Evolutionary conservation across 2,329 filamentous ascomycete species (phyloP), one percentile per base, ranked within the genome.

Genomic region (Colletotrichum navitas): DNA sequence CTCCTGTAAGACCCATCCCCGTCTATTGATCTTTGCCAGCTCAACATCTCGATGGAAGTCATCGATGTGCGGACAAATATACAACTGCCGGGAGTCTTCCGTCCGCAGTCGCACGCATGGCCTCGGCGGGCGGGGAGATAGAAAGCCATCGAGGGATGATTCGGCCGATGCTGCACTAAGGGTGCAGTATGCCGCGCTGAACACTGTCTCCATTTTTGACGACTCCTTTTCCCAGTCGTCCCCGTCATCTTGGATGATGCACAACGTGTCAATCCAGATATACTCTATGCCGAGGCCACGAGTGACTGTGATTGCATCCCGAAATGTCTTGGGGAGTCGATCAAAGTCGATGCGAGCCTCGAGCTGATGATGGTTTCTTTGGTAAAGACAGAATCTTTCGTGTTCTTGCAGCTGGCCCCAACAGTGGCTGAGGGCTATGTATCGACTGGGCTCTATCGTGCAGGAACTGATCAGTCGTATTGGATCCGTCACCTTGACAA

Each of bases 1-100:
- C 66, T 84, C 83, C 67, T 84, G 82, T 5, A 83, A 54, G 0
- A 83, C 82, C 83, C 82, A 84, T 0, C 79, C 82, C 3, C 82
- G 75, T 6, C 67, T 73, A 63, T 78, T 82, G 3, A 85, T 72
- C 1, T 72, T 18, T 0, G 78, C 74, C 0, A 78, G 58, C 1
- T 78, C 73, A 0, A 83, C 81, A 14, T 84, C 70, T 26, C 36
- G 21, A 7, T 75, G 55, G 68, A 83, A 83, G 69, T 83, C 73
- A 61, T 82, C 81, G 1, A 81, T 76, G 21, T 66, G 18, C n/a
- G 74, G 49, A 36, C 79, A 80, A 16, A 80, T 54, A 52, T 78
- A 80, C 5, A 79, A 58, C 1, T 54, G 39, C 36, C 10, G 65
- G 1, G 41, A 41, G 18, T 32, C 75, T n/a, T 8, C 39, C 12